Evolutionary conservation across 768 basidiomycete species (phyloP), one percentile per base, ranked within the genome.

Genomic region (Tremella fuciformis): DNA sequence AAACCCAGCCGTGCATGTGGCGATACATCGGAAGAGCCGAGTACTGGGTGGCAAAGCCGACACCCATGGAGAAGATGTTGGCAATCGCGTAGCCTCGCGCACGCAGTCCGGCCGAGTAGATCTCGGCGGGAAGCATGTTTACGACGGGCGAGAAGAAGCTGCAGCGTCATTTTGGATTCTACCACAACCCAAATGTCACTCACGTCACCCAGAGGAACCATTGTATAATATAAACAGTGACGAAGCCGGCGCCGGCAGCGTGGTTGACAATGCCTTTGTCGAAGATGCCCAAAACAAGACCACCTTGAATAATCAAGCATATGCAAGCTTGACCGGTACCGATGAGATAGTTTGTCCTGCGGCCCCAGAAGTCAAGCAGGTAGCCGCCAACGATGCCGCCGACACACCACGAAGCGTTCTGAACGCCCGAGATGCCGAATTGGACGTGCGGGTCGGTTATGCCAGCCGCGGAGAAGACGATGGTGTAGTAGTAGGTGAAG

Each of bases 171-270:
- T 21, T 8, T 21, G 4, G 16, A 3, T 51, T 60, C 47, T 52
- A 66, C 64, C 63, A 26, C 63, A 6, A 34, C 29, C 6, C 4
- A 34, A 6, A 34, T 11, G 66, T 57, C 48, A 67, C 64, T 57
- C 62, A 67, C 19, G 48, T 67, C 13, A 67, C 66, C 66, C 66
- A 67, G 24, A 67, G 39, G 55, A 67, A 67, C 66, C 66, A 67
- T 40, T 67, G 66, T 22, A 67, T 55, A 24, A 67, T 49, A 44
- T 67, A 67, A 18, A 67, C 60, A 1, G 15, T 62, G 19, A 67
- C 66, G 24, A 67, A 67, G 3, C 66, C 66, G 11, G 66, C 66
- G 7, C 66, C 66, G 9, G 66, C 66, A 9, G 66, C 56, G 29
- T 64, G 60, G 39, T 67, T 67, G 3, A 40, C 63, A 6, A 57